Percentiles rank a stretch among this genome's conserved stretches.
These are phyloP conservation scores for Boletus vinaceobasis DNA, from an alignment of 768 basidiomycete genomes.

Conservation along the genomic window DNA sequence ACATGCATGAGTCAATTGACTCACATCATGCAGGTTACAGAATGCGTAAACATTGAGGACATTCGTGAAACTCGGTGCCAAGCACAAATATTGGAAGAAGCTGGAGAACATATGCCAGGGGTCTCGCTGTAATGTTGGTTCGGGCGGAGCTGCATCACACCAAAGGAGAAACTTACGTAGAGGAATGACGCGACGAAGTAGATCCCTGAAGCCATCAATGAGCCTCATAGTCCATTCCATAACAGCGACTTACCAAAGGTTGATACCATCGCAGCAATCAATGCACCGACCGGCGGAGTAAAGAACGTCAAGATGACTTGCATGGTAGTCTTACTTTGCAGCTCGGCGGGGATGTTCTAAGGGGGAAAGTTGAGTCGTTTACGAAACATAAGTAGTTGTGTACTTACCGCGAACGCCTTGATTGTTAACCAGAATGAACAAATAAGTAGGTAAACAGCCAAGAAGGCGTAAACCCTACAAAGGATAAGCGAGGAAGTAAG, in stretches of 20 bases:
- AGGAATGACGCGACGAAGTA: slow-evolving; percentile 83
- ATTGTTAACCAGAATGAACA: slow-evolving; percentile 85
- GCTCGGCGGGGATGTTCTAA: slow-evolving; percentile 50
- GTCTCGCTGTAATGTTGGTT: slow-evolving; percentile 60
- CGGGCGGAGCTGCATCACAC: background rate
- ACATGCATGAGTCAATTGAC: slow-evolving; percentile 15
- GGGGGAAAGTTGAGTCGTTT: background rate
- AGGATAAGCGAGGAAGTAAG: slow-evolving; percentile 2
- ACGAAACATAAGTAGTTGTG: background rate
- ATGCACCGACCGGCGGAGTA: slow-evolving; percentile 68
- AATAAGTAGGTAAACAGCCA: slow-evolving; percentile 79
- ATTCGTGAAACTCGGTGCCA: slow-evolving; percentile 93
- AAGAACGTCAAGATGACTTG: slow-evolving; percentile 63
- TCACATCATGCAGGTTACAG: slow-evolving; percentile 90
- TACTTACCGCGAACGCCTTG: slow-evolving; percentile 68
- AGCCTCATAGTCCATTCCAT: slow-evolving; percentile 2
- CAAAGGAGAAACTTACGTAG: slow-evolving; percentile 53
- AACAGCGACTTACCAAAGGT: slow-evolving; percentile 62
- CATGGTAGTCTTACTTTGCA: slow-evolving; percentile 46
- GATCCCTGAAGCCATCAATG: slow-evolving; percentile 45
- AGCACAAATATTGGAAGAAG: slow-evolving; percentile 84
- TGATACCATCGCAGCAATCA: slow-evolving; percentile 84
- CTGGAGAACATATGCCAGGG: slow-evolving; percentile 98
- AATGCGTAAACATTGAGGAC: slow-evolving; percentile 96
- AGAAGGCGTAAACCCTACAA: slow-evolving; percentile 76